Base-by-base conservation (phyloP, 352 stramenopile genomes). In the Pythium insidiosum region DNA sequence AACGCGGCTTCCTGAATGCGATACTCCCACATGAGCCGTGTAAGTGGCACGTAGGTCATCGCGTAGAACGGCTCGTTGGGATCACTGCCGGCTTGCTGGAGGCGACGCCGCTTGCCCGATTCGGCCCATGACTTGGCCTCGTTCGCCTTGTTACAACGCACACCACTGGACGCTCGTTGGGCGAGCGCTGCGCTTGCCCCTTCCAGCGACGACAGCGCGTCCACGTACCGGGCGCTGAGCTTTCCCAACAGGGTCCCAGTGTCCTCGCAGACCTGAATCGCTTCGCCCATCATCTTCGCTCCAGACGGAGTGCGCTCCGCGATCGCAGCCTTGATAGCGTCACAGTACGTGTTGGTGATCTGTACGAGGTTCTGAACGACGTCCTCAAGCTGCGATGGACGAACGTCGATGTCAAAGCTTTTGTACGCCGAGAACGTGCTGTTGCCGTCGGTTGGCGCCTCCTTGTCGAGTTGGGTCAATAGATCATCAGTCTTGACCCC, bases 61-160 rank as follows among this genome's bases (percentile, higher is more conserved):
- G 35, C 24, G 19, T 52, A 44, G 25, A 31, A 52, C 24, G 44
- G 44, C 24, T 43, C 28, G 19, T 38, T 44, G n/a, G 41, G 41
- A 7, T 19, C 3, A n/a, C n/a, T 12, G 20, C 5, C 22, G 31
- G 4, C 15, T 13, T 42, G 28, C 9, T 50, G 30, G 18, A 50
- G 30, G 20, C n/a, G 4, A 9, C 43, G 30, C 11, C 24, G 9
- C 28, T 34, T 34, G 9, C 9, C 9, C 28, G 9, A 34, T 9
- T 34, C 28, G 15, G 15, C 15, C 28, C 9, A 9, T 15, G 28
- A 9, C 28, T 34, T 9, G 28, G 28, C 28, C 28, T 34, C 15
- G 28, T 15, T 34, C 9, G 9, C 9, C 28, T 34, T n/a, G n/a
- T n/a, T n/a, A n/a, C n/a, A n/a, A n/a, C 28, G 15, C 28, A 15